A percentile compares a stretch with the other conserved stretches of the same genome.
Evolutionary conservation across 805 yeast genomes (phyloP).

Genomic region (Lipomyces mesembrius): DNA sequence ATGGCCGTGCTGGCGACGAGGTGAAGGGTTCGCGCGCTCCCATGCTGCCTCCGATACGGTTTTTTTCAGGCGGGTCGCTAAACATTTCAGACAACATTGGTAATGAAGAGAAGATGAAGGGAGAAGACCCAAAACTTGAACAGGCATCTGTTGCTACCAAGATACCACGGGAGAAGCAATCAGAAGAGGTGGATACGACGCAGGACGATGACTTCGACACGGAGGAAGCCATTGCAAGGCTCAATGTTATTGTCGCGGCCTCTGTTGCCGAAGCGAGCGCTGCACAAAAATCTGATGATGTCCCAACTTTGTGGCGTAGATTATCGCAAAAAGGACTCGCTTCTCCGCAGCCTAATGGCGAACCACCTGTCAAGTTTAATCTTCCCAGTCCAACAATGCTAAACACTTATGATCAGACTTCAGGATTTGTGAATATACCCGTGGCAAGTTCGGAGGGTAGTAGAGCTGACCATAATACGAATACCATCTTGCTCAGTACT

Average conservation of each 20-base stretch:
- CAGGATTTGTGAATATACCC: conserved; percentile 27
- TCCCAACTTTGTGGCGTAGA: conserved; percentile 15
- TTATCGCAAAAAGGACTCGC: conserved; percentile 12
- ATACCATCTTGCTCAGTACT: not conserved
- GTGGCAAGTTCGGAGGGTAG: conserved; percentile 14
- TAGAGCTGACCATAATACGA: not conserved
- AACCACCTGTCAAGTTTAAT: conserved; percentile 6
- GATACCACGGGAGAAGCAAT: not conserved
- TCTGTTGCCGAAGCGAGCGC: conserved; percentile 19
- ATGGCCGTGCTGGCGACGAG: not conserved
- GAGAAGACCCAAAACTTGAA: not conserved
- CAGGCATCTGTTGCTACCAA: not conserved
- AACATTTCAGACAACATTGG: not conserved
- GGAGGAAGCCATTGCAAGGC: conserved; percentile 24
- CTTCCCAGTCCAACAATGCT: conserved; percentile 31
- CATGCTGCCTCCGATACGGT: not conserved
- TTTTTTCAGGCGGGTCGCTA: not conserved
- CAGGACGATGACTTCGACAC: conserved; percentile 28
- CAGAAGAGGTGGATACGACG: not conserved
- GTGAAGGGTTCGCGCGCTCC: not conserved
- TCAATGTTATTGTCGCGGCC: conserved; percentile 11
- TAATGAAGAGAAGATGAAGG: not conserved
- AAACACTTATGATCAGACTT: conserved; percentile 12
- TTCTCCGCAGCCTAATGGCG: conserved; percentile 1
- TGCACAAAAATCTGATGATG: conserved; percentile 5